A percentile compares a stretch with the other conserved stretches of the same genome.
These are phyloP conservation scores for Lablab purpureus DNA, from an alignment of 306 rosid genomes.

Conservation along the genomic window DNA sequence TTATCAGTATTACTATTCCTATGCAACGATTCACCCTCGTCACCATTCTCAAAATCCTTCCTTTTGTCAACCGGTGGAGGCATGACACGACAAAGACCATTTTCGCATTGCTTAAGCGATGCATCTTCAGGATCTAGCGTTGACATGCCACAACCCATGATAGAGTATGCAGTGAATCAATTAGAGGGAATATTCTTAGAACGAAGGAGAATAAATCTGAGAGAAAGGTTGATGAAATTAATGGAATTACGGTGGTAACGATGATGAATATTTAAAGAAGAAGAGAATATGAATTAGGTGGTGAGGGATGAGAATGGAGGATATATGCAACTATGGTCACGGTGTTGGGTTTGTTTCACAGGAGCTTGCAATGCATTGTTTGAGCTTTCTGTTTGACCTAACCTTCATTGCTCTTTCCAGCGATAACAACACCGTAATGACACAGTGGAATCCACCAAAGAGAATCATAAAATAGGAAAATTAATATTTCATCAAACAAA, in stretches of 20 bases:
- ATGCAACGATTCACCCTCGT: neutral
- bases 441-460: neutral
- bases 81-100: neutral
- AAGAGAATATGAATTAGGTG: neutral
- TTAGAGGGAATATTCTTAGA: neutral
- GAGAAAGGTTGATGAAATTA: neutral
- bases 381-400: conserved; percentile 17
- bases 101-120: neutral
- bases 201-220: neutral
- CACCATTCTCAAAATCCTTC: neutral
- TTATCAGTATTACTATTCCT: neutral
- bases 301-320: conserved; percentile 4
- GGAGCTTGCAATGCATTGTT: neutral
- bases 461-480: conserved; percentile 14
- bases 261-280: conserved; percentile 10
- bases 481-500: neutral
- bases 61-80: conserved; percentile 3
- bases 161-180: neutral
- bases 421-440: neutral
- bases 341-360: conserved; percentile 28
- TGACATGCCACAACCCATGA: conserved; percentile 81
- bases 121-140: conserved; percentile 22
- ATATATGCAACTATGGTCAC: conserved; percentile 33
- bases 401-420: neutral
- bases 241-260: neutral